Evolutionary conservation across 345 rosid genomes (phyloP), one percentile per base, ranked within the genome.

Genomic region (Mallotus nudiflorus): DNA sequence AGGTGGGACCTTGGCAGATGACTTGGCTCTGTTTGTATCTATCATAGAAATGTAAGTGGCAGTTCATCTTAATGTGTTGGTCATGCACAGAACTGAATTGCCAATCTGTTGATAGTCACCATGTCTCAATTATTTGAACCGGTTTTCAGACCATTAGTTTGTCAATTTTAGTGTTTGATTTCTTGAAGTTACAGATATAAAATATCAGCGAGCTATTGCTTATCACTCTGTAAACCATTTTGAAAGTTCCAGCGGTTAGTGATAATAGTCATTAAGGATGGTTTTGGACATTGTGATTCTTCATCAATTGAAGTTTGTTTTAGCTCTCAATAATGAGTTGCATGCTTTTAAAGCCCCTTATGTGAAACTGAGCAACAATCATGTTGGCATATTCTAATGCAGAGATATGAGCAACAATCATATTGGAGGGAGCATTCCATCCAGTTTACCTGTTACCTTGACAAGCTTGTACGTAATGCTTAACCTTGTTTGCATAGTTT

Each of bases 361-460:
- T n/a, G n/a, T n/a, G n/a, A n/a, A n/a, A n/a, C n/a, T n/a, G n/a
- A n/a, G n/a, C n/a, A n/a, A n/a, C n/a, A n/a, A n/a, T n/a, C n/a
- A n/a, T n/a, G n/a, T n/a, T n/a, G n/a, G n/a, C n/a, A n/a, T 70
- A 52, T 76, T 49, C 19, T 55, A 75, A 74, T 70, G 69, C 92
- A 95, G 99, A 78, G 97, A 90, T 85, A 76, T 95, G 54, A 89
- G 97, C 78, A 76, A 84, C 82, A 95, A 95, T 77, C 91, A 81
- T 68, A 89, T 95, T 20, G 87, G 89, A 62, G 99, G 99, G 80
- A 84, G 74, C 56, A 80, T 95, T 71, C 99, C 97, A 6, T 81
- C 78, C 56, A 80, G 70, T 75, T 76, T 92, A 79, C 99, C 99
- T 10, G 75, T 65, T 55, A 84, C 96, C 52, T 70, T 95, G 77